Base-by-base conservation (phyloP, 2,329 filamentous ascomycete species). In the Neonectria sp. region DNA sequence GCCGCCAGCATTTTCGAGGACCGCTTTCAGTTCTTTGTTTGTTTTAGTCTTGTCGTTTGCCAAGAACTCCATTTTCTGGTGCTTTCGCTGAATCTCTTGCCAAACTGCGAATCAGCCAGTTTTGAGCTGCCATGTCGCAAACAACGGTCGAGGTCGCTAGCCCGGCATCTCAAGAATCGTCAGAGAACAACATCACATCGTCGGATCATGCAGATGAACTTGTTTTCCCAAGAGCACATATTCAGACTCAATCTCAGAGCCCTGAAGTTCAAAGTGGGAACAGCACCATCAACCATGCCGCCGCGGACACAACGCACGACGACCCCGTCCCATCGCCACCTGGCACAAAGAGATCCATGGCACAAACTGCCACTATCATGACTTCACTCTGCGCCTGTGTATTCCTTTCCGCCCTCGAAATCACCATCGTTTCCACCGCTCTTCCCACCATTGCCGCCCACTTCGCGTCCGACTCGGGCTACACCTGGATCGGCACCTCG, bases 401-500 rank as follows among this genome's bases (percentile, higher is more conserved):
- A 12, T 84, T 86, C 67, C 79, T 86, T 6, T 77, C 83, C 4
- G 82, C 84, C 0, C 81, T 87, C 72, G 88, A 86, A 74, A 76
- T 86, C 4, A 90, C 88, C 17, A 90, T 90, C 71, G 82, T 91
- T 33, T 86, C 89, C 2, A 90, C 90, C 0, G 88, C 89, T 1
- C 83, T 91, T 7, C 90, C 90, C 0, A 87, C 87, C 9, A 91
- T 92, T 55, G 82, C 86, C 3, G 77, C 79, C 3, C 83, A 91
- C 31, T 86, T 94, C 43, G 76, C 87, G 55, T 91, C 89, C 33
- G 88, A 87, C 17, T 83, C 88, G 1, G 91, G 91, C 7, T 95
- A 94, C 79, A 90, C 90, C 15, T 95, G 93, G 93, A 92, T 95
- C 67, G 93, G 92, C 1, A 90, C 88, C 31, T 89, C 92, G 0